phyloP scores from a whole-genome alignment of 441 rosid species.

The Populus trichocarpa region DNA sequence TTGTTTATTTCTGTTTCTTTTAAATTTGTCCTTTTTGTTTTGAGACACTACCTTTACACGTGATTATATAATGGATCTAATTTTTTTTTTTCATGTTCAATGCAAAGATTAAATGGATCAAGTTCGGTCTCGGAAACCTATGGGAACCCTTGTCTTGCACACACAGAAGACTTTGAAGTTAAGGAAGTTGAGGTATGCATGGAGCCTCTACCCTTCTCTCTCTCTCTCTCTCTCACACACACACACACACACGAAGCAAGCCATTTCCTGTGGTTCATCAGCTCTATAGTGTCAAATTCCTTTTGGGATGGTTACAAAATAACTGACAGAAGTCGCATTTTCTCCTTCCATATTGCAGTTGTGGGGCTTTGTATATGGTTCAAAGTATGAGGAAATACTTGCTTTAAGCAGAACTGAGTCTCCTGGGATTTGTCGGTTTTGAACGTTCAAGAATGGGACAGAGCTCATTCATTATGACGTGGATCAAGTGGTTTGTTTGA shows the following conservation, averaged over 20 bases:
- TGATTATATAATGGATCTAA: not conserved
- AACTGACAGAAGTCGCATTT: not conserved
- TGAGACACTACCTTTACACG: not conserved
- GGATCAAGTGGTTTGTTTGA: not conserved
- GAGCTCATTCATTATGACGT: not conserved
- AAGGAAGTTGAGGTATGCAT: slow-evolving; percentile 78
- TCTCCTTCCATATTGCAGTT: slow-evolving; percentile 43
- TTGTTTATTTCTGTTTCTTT: too few species aligned
- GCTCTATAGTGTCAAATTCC: not conserved
- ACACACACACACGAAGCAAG: not conserved
- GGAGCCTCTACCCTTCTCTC: not conserved
- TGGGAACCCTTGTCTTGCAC: slow-evolving; percentile 84
- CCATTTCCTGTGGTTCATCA: not conserved
- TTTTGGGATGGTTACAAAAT: not conserved
- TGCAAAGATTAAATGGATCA: slow-evolving; percentile 71
- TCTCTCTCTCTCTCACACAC: not conserved
- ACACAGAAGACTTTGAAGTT: slow-evolving; percentile 75
- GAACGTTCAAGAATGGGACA: slow-evolving; percentile 2
- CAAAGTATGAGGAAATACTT: slow-evolving; percentile 81
- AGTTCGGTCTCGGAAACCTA: slow-evolving; percentile 94
- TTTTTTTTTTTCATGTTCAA: not conserved
- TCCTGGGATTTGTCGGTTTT: slow-evolving; percentile 87
- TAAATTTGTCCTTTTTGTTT: not conserved
- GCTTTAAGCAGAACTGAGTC: slow-evolving; percentile 59
- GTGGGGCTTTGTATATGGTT: slow-evolving; percentile 86